Percentiles rank a stretch among this genome's conserved stretches.
phyloP scores from a whole-genome alignment of 2,329 filamentous ascomycete genomes.

The Clonostachys chloroleuca region DNA sequence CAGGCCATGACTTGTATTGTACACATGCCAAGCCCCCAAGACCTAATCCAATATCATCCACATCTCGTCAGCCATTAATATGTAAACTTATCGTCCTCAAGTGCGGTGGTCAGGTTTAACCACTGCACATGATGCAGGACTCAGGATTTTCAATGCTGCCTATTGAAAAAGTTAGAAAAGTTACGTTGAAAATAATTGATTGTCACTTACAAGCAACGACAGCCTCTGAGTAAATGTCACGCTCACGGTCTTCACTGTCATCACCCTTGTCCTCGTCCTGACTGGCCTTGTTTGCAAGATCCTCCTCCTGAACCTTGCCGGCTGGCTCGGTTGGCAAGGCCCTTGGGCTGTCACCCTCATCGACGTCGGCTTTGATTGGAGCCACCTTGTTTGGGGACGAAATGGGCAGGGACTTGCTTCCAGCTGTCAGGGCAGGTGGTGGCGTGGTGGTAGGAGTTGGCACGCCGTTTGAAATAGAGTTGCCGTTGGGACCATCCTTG shows the following conservation, averaged over 20 bases:
- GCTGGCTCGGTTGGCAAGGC: slow-evolving; percentile 68
- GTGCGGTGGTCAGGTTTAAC: slow-evolving; percentile 42
- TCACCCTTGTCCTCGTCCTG: slow-evolving; percentile 73
- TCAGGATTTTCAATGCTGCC: slow-evolving; percentile 97
- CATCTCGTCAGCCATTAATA: slow-evolving; percentile 4
- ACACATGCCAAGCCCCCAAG: not conserved
- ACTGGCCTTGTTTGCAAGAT: slow-evolving; percentile 49
- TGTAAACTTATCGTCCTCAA: not conserved
- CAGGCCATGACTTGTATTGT: not conserved
- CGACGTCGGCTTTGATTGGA: slow-evolving; percentile 71
- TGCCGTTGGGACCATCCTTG: slow-evolving; percentile 39
- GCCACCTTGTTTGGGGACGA: slow-evolving; percentile 58
- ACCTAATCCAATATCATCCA: not conserved
- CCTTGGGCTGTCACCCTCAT: slow-evolving; percentile 76
- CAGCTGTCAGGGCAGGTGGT: slow-evolving; percentile 36
- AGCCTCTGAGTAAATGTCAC: slow-evolving; percentile 93
- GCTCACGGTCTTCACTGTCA: slow-evolving; percentile 71
- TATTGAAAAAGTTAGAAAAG: slow-evolving; percentile 29
- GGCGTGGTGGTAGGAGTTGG: slow-evolving; percentile 67
- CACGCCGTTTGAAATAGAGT: slow-evolving; percentile 48
- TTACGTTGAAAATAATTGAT: not conserved
- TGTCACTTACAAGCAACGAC: slow-evolving; percentile 73
- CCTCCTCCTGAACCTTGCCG: slow-evolving; percentile 58
- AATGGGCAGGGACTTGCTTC: slow-evolving; percentile 34
- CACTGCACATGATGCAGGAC: slow-evolving; percentile 94